These are phyloP conservation scores for Saccharomycopsis sp. DNA, from an alignment of 805 yeast species.

Conservation along the genomic window DNA sequence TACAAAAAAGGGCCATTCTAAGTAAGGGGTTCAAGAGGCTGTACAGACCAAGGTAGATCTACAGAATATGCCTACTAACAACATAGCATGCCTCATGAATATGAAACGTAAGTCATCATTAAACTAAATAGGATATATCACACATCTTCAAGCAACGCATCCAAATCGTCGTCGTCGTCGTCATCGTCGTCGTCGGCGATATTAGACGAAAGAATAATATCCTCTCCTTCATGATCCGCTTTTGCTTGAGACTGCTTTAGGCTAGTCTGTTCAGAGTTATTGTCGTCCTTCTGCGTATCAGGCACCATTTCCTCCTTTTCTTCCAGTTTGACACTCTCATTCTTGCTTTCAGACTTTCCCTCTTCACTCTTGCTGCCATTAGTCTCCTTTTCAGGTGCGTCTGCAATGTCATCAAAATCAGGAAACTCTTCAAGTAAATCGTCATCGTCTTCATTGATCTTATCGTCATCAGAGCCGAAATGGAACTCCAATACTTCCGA, in stretches of 20 bases:
- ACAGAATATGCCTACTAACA: too few species aligned
- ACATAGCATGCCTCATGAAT: too few species aligned
- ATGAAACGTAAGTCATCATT: too few species aligned
- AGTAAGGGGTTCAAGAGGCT: too few species aligned
- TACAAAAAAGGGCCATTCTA: too few species aligned
- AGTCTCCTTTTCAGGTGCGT: too few species aligned
- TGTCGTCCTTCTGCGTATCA: neutral
- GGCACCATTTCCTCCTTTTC: neutral
- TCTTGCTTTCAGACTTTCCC: neutral
- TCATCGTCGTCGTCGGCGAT: conserved; percentile 3
- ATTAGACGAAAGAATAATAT: conserved; percentile 1
- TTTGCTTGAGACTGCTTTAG: neutral
- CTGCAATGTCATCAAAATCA: neutral
- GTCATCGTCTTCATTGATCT: neutral
- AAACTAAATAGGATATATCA: too few species aligned
- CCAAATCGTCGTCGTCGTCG: conserved; percentile 11
- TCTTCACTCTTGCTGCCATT: too few species aligned
- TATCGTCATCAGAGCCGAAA: neutral
- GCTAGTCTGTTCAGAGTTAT: neutral
- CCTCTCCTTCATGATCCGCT: neutral
- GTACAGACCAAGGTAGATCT: too few species aligned
- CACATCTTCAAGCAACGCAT: conserved; percentile 15
- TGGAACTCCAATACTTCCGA: neutral
- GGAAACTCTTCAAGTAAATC: neutral
- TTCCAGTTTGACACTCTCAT: neutral